Evolutionary conservation across 2,329 filamentous ascomycete species (phyloP), one percentile per base, ranked within the genome.

Genomic region (Hymenoscyphus linearis): DNA sequence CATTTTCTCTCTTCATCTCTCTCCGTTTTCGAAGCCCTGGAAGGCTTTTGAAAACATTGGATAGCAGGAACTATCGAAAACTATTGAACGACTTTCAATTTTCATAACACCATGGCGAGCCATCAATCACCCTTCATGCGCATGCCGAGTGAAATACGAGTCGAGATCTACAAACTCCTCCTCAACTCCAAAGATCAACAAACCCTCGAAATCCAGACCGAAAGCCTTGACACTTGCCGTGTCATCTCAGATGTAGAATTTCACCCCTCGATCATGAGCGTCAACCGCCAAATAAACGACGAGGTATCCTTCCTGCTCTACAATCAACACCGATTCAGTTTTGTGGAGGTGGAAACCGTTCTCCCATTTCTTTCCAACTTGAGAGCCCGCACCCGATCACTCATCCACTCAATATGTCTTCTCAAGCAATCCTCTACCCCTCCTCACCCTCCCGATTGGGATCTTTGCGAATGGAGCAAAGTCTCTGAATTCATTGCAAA

Each of bases 231-330:
- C 7, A 86, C 85, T 4, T 87, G 87, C 72, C 75, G 76, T 56
- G 75, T 82, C 53, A 72, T 77, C 52, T 76, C 79, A 58, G 75
- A 75, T 64, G 69, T 69, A 12, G 66, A 73, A 52, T 62, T 80
- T 67, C 74, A 82, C 72, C 69, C 76, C 34, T 67, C 78, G 57
- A 74, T 82, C 67, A 74, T 84, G 77, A 68, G 73, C 56, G 76
- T 75, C 22, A 80, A 76, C 67, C 75, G 75, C 47, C 76, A 76
- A 59, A 75, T 85, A 57, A 76, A 86, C 70, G 74, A 77, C 62
- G 85, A 87, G 70, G 80, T 81, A n/a, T 74, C 80, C 3, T 76
- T 80, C 61, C 70, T 83, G 16, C 74, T 88, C 3, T 88, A 87
- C 71, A 76, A 75, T 7, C 74, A 71, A 60, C 82, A 85, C 69